Evolutionary conservation across 2,329 filamentous ascomycete species (phyloP).

Genomic region (Meredithiella fracta): DNA sequence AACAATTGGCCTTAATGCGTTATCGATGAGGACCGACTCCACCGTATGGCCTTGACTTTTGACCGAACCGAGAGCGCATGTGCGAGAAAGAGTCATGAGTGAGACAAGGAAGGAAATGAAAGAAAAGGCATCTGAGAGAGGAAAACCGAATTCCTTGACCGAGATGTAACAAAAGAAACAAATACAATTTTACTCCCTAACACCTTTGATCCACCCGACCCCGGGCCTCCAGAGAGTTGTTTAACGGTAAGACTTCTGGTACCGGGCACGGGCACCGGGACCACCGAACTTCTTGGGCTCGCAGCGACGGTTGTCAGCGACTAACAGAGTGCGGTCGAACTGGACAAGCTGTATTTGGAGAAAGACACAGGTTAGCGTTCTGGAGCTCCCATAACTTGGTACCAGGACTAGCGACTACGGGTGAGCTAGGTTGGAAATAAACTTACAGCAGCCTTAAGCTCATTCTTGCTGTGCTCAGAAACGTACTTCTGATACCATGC

Average conservation of each 20-base stretch:
- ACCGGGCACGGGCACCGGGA: slow-evolving; percentile 86
- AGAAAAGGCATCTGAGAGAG: slow-evolving; percentile 15
- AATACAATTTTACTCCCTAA: slow-evolving; percentile 15
- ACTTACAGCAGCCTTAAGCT: slow-evolving; percentile 35
- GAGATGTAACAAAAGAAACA: slow-evolving; percentile 16
- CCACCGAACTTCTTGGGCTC: slow-evolving; percentile 98
- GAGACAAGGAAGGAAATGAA: slow-evolving; percentile 9
- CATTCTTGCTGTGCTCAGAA: slow-evolving; percentile 99
- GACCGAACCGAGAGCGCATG: slow-evolving; percentile 2
- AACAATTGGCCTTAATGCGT: not conserved
- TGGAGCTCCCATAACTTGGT: not conserved
- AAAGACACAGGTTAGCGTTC: slow-evolving; percentile 44
- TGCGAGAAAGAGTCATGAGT: not conserved
- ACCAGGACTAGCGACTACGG: not conserved
- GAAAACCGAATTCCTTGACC: slow-evolving; percentile 16
- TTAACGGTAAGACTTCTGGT: slow-evolving; percentile 99
- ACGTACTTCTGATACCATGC: slow-evolving; percentile 99
- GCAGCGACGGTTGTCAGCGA: slow-evolving; percentile 96
- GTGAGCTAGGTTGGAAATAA: not conserved
- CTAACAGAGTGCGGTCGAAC: slow-evolving; percentile 93
- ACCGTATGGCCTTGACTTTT: slow-evolving; percentile 3
- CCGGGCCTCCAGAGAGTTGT: slow-evolving; percentile 16
- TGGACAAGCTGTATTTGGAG: slow-evolving; percentile 53
- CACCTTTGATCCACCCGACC: slow-evolving; percentile 15
- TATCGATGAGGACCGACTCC: not conserved